Conservation (phyloP, 805 yeast species). For the Starmera caribaea region DNA sequence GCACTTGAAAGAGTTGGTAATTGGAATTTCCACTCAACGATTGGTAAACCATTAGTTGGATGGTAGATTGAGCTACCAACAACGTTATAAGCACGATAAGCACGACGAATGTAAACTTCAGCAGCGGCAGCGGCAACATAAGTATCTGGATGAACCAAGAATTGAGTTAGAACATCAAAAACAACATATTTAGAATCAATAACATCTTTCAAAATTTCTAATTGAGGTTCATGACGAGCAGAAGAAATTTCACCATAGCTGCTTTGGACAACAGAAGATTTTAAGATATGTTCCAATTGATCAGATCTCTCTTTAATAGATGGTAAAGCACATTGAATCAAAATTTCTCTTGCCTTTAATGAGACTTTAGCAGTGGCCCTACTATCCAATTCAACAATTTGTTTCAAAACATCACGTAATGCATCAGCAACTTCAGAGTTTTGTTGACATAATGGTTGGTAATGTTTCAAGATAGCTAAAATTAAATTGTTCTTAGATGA, state of each 20-base stretch:
- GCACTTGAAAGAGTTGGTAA: conserved; percentile 66
- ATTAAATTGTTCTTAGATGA: conserved; percentile 88
- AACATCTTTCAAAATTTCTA: conserved; percentile 75
- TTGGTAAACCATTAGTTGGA: conserved; percentile 46
- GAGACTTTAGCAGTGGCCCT: conserved; percentile 91
- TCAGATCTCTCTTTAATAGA: conserved; percentile 93
- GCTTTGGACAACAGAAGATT: conserved; percentile 83
- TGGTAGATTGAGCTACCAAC: conserved; percentile 67
- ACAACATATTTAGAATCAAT: conserved; percentile 95
- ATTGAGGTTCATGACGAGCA: conserved; percentile 73
- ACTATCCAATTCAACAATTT: conserved; percentile 80
- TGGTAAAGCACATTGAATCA: conserved; percentile 95
- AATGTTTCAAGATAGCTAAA: conserved; percentile 73
- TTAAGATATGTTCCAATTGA: conserved; percentile 91
- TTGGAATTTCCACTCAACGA: conserved; percentile 83
- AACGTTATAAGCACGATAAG: conserved; percentile 91
- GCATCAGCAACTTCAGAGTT: conserved; percentile 58
- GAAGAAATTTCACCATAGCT: conserved; percentile 78
- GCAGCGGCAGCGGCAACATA: conserved; percentile 94
- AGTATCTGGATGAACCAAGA: conserved; percentile 72
- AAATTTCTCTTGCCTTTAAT: conserved; percentile 88
- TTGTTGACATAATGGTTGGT: conserved; percentile 70
- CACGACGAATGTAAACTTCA: conserved; percentile 92
- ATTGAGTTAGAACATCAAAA: conserved; percentile 91
- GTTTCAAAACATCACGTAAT: conserved; percentile 63